phyloP scores from a whole-genome alignment of 73 alveolate species.

The Diophrys sp. region DNA sequence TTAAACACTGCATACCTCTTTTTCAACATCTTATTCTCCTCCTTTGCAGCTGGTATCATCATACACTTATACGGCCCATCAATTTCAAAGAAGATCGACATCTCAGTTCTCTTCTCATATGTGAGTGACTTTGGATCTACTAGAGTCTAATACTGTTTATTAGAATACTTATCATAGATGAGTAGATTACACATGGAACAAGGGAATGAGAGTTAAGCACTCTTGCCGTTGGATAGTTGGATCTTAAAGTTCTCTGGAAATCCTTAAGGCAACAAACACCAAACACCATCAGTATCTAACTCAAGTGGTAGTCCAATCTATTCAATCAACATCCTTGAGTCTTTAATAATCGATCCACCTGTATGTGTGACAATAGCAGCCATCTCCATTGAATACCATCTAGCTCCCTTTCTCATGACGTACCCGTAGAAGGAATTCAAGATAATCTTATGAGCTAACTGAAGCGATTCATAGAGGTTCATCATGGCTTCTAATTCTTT shows the following conservation, averaged over 20 bases:
- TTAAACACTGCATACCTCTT: slow-evolving; percentile 98
- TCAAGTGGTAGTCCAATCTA: slow-evolving; percentile 99
- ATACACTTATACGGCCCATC: slow-evolving; percentile 99
- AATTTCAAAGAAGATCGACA: slow-evolving; percentile 99
- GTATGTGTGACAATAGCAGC: slow-evolving; percentile 99
- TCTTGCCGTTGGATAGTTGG: slow-evolving; percentile 83
- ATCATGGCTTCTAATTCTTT: slow-evolving; percentile 66
- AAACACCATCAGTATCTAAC: slow-evolving; percentile 99
- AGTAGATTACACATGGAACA: slow-evolving; percentile 93
- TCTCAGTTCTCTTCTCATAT: slow-evolving; percentile 85
- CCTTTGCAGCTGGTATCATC: slow-evolving; percentile 97
- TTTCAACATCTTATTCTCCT: slow-evolving; percentile 98
- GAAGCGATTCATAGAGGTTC: slow-evolving; percentile 88
- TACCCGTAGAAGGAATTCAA: slow-evolving; percentile 99
- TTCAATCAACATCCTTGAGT: slow-evolving; percentile 94
- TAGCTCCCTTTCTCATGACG: slow-evolving; percentile 99
- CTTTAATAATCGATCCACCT: slow-evolving; percentile 97
- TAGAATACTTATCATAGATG: slow-evolving; percentile 96
- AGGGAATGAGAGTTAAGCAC: slow-evolving; percentile 91
- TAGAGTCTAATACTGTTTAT: slow-evolving; percentile 90
- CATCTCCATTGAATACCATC: slow-evolving; percentile 99
- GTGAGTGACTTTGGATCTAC: slow-evolving; percentile 36
- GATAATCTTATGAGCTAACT: slow-evolving; percentile 99
- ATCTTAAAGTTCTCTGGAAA: slow-evolving; percentile 98
- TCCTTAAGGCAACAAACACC: slow-evolving; percentile 99